phyloP scores from a whole-genome alignment of 768 basidiomycete genomes.

The Pholiota conissans region DNA sequence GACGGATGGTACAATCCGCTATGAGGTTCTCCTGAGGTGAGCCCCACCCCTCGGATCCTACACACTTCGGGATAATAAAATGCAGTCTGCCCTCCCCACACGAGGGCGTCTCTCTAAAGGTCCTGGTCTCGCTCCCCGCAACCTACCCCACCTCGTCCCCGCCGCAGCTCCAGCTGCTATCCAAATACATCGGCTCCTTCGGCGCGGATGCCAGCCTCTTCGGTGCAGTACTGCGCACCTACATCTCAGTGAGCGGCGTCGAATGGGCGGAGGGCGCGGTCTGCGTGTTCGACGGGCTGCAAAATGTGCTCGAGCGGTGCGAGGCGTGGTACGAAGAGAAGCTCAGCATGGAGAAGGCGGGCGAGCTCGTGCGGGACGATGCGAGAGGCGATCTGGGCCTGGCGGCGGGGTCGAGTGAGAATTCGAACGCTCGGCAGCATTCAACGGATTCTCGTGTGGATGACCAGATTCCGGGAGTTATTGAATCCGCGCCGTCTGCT shows the following conservation, averaged over 20 bases:
- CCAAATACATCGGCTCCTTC: slow-evolving; percentile 80
- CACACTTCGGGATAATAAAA: slow-evolving; percentile 23
- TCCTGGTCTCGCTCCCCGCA: slow-evolving; percentile 58
- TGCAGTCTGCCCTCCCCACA: slow-evolving; percentile 54
- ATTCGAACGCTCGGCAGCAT: background rate
- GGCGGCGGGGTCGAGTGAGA: background rate
- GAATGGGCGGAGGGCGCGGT: slow-evolving; percentile 74
- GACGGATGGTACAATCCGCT: slow-evolving; percentile 50
- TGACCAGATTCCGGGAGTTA: slow-evolving; percentile 6
- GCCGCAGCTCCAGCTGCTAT: slow-evolving; percentile 84
- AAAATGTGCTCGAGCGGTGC: slow-evolving; percentile 68
- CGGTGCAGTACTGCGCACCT: slow-evolving; percentile 76
- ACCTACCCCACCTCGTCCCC: slow-evolving; percentile 68
- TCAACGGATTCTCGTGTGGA: background rate
- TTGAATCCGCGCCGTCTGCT: slow-evolving; percentile 16
- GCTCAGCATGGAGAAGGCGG: slow-evolving; percentile 53
- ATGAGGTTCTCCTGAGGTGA: slow-evolving; percentile 66
- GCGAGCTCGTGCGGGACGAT: slow-evolving; percentile 58
- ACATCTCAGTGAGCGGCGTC: slow-evolving; percentile 74
- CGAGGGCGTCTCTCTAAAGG: slow-evolving; percentile 48
- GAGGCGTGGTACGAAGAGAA: slow-evolving; percentile 72
- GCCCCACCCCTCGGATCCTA: slow-evolving; percentile 16
- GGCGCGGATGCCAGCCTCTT: slow-evolving; percentile 74
- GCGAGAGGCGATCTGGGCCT: slow-evolving; percentile 28
- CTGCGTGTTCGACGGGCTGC: slow-evolving; percentile 87